Base-by-base conservation (phyloP, 768 basidiomycete genomes). In the Mycena rosella region DNA sequence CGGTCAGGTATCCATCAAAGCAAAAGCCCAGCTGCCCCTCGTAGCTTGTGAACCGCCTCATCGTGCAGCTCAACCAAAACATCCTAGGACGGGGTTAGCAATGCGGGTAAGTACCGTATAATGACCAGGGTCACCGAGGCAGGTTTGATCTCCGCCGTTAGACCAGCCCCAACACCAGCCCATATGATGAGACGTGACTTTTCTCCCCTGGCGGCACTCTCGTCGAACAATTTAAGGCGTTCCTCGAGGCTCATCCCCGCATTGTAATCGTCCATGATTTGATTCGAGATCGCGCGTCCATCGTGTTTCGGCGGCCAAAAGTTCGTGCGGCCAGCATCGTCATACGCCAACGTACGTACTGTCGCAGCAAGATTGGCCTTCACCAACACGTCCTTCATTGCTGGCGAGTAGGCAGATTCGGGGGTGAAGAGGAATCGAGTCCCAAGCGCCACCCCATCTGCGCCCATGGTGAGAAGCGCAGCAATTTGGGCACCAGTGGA, bases 351-450 rank as follows among this genome's bases (percentile, higher is more conserved):
- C 2, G 80, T 84, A 42, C 85, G 78, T 9, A 77, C 75, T 0
- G 87, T 85, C n/a, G 75, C 65, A 32, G 74, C 72, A 27, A 74
- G 67, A 2, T 66, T 74, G 2, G 78, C 77, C 18, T 70, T 63
- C 2, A 75, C 45, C 2, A 80, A 56, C 10, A 74, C 73, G 5
- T 67, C 71, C 49, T 77, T 80, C 70, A 70, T 73, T 9, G 47
- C 72, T 1, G 51, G 30, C 11, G 63, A 58, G 61, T 77, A 57
- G 63, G 74, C 56, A 48, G 84, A 79, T 71, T 90, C 89, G 26
- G 78, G 77, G 0, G 89, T 87, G 74, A 85, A 81, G 56, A 88
- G 75, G 74, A 91, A 87, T 0, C 88, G 84, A 0, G 91, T 90
- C 29, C 91, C 91, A 5, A 86, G 71, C 3, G 85, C 86, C 5